Conservation (phyloP, 106 monocot genomes). For the Dioscorea dumetorum region DNA sequence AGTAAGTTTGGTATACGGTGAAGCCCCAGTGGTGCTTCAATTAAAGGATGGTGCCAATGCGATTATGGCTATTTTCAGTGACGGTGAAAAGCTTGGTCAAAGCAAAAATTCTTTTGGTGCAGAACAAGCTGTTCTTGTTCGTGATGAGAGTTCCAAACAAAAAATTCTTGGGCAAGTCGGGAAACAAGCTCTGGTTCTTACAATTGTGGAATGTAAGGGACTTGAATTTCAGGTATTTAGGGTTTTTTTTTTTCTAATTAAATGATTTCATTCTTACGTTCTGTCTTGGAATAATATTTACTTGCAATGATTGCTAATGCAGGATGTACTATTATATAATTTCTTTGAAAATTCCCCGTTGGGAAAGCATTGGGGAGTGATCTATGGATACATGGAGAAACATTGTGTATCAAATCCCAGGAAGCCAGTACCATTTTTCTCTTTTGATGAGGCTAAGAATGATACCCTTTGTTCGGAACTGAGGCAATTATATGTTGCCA, state of each 20-base stretch:
- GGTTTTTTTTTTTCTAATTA: too few species aligned
- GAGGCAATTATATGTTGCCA: constrained; percentile 78
- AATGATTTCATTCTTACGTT: too few species aligned
- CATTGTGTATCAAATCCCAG: constrained; percentile 6
- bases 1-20: constrained; percentile 52
- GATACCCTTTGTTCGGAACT: constrained; percentile 62
- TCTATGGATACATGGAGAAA: constrained; percentile 46
- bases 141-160: constrained; percentile 33
- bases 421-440: constrained; percentile 11
- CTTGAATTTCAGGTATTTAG: constrained; percentile 62
- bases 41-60: constrained; percentile 45
- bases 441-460: constrained; percentile 34
- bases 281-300: not conserved
- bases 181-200: constrained; percentile 59
- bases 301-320: not conserved
- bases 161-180: constrained; percentile 28
- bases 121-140: constrained; percentile 64
- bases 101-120: constrained; percentile 52
- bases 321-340: constrained; percentile 73
- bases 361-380: constrained; percentile 59
- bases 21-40: constrained; percentile 51
- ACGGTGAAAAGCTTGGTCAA: not conserved
- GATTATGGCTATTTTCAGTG: constrained; percentile 53
- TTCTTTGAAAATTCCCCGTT: constrained; percentile 59
- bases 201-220: constrained; percentile 68